Evolutionary conservation across 306 rosid species (phyloP), one percentile per base, ranked within the genome.

Genomic region (Canavalia gladiata): DNA sequence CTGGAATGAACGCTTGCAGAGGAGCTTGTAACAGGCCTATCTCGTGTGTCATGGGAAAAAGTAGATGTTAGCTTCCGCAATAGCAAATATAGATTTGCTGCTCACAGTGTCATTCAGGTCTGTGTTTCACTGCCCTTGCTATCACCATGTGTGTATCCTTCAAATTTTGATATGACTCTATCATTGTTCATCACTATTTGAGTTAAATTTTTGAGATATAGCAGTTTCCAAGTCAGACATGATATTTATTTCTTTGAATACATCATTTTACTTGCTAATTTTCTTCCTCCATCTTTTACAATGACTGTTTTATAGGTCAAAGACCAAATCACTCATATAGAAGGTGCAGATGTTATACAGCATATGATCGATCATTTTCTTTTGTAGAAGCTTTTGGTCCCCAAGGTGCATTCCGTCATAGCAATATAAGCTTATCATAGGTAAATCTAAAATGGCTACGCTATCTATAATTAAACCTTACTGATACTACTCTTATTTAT

Each of bases 41-140:
- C 99, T 43, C 78, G 91, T 2, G 73, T 96, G 56, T 90, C 97
- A 5, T 96, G 99, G 99, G 95, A 96, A 79, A 96, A 96, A 81
- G 87, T 96, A 83, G 99, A 96, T 87, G 98, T 96, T 87, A 93
- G 97, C 84, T 96, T 96, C 75, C 99, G 88, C 74, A 77, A 88
- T 68, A 87, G 91, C 86, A 93, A 85, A 59, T 88, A 81, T 29
- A 88, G 91, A 75, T 92, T 89, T 89, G 97, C 99, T 81, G 97
- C 99, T 84, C 99, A 96, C 83, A 96, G 97, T 86, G 81, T 96
- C 81, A 96, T 96, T 84, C 99, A 96, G 98, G 99, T 95, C 54
- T 59, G 75, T 80, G 69, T 74, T 3, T 3, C 84, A 0, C 43
- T 46, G 2, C 31, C 7, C 52, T 34, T 45, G 12, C 73, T 34